Percentiles rank a stretch among this genome's conserved stretches.
phyloP scores from a whole-genome alignment of 1,284 basidiomycete genomes.

The Ceratobasidium sp. region DNA sequence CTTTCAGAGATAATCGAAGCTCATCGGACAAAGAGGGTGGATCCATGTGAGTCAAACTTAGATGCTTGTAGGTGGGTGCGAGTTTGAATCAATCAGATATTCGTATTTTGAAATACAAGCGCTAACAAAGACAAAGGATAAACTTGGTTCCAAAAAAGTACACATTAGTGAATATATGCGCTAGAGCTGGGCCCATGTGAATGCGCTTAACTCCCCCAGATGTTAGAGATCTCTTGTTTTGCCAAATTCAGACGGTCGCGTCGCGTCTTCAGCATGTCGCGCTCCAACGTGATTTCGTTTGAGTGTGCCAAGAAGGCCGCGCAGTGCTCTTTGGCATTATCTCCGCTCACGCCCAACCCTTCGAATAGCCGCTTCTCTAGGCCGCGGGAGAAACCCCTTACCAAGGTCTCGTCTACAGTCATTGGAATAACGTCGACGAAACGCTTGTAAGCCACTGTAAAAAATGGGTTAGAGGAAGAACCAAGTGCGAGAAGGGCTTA shows the following conservation, averaged over 20 bases:
- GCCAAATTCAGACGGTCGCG: constrained; percentile 28
- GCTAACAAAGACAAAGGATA: neutral
- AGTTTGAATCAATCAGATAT: neutral
- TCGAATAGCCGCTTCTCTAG: constrained; percentile 32
- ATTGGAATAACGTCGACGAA: constrained; percentile 28
- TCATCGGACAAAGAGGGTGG: constrained; percentile 38
- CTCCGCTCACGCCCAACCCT: constrained; percentile 28
- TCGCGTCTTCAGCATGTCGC: constrained; percentile 36
- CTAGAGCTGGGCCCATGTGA: too few species aligned
- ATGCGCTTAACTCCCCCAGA: constrained; percentile 26
- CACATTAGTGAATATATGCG: constrained; percentile 6
- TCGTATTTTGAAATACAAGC: neutral
- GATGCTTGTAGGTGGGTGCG: neutral
- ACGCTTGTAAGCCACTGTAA: constrained; percentile 34
- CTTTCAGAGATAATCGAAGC: constrained; percentile 17
- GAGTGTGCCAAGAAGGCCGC: constrained; percentile 22
- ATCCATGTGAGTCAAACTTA: constrained; percentile 10
- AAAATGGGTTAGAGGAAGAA: neutral
- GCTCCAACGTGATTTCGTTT: constrained; percentile 26
- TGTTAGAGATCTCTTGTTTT: constrained; percentile 27
- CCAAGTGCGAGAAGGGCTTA: neutral
- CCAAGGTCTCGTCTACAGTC: constrained; percentile 25
- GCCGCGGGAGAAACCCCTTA: constrained; percentile 30
- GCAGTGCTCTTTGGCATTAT: constrained; percentile 36
- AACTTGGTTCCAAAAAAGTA: neutral